Base-by-base conservation (phyloP, 176 grass and related monocot genomes). In the Panicum miliaceum region DNA sequence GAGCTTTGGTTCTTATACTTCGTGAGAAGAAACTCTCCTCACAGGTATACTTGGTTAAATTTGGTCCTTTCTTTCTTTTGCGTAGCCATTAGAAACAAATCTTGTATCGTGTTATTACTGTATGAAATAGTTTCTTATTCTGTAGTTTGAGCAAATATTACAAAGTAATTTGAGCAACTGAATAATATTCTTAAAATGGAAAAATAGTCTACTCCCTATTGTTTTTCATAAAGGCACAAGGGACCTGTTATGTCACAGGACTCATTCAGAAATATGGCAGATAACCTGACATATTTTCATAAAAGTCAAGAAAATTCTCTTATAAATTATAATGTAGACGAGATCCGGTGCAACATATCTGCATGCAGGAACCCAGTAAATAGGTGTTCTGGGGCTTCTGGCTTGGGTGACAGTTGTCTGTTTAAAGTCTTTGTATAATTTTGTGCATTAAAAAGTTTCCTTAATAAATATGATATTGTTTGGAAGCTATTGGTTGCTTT, bases 11-110 rank as follows among this genome's bases (percentile, higher is more conserved):
- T 80, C 91, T 99, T 74, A 99, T 99, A 86, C 73, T 93, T 83
- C 87, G 88, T 52, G 97, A 99, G 85, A 99, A 99, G 78, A 99
- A 92, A 87, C 91, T 99, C 78, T 89, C 87, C 51, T 99, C 93
- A 74, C 91, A 99, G 93, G 97, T 99, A 81, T 60, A 57, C 43
- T 78, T 60, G 38, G 18, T 27, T 69, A 47, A 83, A 63, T 8
- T 72, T 64, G 11, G 59, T 64, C 45, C 23, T 32, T 73, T 60
- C 40, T 34, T 84, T 29, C 20, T 83, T 36, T 82, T 9, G 45
- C 60, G 69, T 84, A 81, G 18, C 13, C 20, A 51, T 38, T 76
- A 48, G 19, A 59, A 66, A 67, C 63, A 68, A 77, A 74, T 84
- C 25, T 6, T 71, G 19, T 37, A 9, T 50, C 35, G 25, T 34